phyloP scores from a whole-genome alignment of 192 early-diverging fungal genomes.

The Backusella macrospora region DNA sequence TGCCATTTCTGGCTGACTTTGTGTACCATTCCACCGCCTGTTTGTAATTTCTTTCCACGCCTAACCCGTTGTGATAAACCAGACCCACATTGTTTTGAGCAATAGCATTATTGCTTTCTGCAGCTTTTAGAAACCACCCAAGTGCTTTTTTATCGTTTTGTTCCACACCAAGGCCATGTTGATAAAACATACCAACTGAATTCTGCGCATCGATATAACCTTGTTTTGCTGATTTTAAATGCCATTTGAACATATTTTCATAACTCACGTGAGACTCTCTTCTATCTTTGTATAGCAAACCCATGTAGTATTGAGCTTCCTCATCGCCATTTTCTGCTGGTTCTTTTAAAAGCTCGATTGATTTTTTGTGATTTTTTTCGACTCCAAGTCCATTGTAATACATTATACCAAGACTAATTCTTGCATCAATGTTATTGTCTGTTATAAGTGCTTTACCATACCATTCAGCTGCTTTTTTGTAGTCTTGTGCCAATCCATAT shows the following conservation, averaged over 20 bases:
- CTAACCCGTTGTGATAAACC: conserved; percentile 7
- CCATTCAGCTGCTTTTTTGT: not conserved
- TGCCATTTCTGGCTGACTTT: conserved; percentile 1
- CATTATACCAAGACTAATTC: conserved; percentile 3
- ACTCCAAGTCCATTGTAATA: conserved; percentile 1
- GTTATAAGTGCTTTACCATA: not conserved
- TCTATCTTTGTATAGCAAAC: not conserved
- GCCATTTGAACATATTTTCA: not conserved
- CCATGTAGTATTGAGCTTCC: not conserved
- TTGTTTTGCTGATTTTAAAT: conserved; percentile 13
- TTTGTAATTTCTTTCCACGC: not conserved
- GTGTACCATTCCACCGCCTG: not conserved
- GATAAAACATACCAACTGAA: not conserved
- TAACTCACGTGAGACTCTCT: not conserved
- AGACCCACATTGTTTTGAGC: conserved; percentile 1
- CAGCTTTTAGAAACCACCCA: not conserved
- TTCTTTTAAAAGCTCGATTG: not conserved
- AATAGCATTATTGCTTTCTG: conserved; percentile 1
- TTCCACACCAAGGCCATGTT: not conserved
- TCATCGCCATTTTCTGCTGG: conserved; percentile 4
- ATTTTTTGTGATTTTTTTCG: not conserved
- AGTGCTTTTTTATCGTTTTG: not conserved
- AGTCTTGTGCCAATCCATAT: not conserved
- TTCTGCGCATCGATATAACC: not conserved
- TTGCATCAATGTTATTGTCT: not conserved